Percentiles rank a stretch among this genome's conserved stretches.
Evolutionary conservation across 2,329 filamentous ascomycete species (phyloP).

Genomic region (Ophiostoma fasciatum): DNA sequence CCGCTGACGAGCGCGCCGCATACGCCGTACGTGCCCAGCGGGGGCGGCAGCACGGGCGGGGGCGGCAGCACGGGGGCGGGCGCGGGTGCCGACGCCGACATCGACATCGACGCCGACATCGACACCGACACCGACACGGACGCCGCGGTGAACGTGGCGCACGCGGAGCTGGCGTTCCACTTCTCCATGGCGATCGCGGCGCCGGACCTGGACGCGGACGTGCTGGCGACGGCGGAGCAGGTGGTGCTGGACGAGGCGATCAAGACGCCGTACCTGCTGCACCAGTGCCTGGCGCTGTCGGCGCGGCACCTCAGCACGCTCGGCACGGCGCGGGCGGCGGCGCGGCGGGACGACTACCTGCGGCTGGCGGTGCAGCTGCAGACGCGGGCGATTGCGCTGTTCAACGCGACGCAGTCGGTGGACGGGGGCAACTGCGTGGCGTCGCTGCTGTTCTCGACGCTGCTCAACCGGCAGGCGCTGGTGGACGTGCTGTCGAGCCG

Average conservation of each 20-base stretch:
- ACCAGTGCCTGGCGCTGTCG: conserved; percentile 22
- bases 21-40: conserved; percentile 1
- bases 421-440: conserved; percentile 14
- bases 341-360: conserved; percentile 15
- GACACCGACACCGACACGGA: conserved; percentile 1
- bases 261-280: conserved; percentile 22
- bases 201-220: conserved; percentile 8
- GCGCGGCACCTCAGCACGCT: conserved; percentile 22
- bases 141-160: conserved; percentile 13
- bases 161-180: conserved; percentile 17
- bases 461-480: conserved; percentile 31
- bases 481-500: conserved; percentile 28
- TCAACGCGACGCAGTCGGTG: conserved; percentile 18
- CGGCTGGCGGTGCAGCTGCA: conserved; percentile 29
- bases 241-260: conserved; percentile 13
- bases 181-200: conserved; percentile 9
- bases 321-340: too few relatives aligned
- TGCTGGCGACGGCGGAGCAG: conserved; percentile 7
- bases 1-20: conserved; percentile 4
- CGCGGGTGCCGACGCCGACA: too few relatives aligned
- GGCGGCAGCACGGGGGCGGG: too few relatives aligned
- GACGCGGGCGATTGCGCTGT: conserved; percentile 26
- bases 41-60: too few relatives aligned
- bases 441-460: conserved; percentile 28
- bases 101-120: too few relatives aligned